A percentile compares a stretch with the other conserved stretches of the same genome.
phyloP scores from a whole-genome alignment of 2,329 filamentous ascomycete species.

The Didymella sp. region DNA sequence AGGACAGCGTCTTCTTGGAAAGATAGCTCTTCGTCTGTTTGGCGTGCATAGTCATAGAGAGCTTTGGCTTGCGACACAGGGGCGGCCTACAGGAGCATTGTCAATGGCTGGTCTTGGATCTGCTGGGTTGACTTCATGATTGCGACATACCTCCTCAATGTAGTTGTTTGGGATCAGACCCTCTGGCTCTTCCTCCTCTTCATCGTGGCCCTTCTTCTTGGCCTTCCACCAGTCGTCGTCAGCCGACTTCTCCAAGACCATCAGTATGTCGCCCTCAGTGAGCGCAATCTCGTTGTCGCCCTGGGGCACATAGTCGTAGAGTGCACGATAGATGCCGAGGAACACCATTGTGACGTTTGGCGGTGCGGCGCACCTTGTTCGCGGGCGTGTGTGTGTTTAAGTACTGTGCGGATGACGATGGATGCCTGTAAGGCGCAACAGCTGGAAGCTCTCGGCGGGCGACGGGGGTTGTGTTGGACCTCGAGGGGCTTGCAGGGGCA shows the following conservation, averaged over 20 bases:
- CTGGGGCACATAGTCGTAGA: slow-evolving; percentile 93
- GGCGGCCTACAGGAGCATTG: slow-evolving; percentile 60
- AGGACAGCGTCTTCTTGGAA: slow-evolving; percentile 88
- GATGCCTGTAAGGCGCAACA: slow-evolving; percentile 13
- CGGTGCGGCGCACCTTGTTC: slow-evolving; percentile 17
- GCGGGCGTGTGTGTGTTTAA: slow-evolving; percentile 1
- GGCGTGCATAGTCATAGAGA: slow-evolving; percentile 97
- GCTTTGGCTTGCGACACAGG: slow-evolving; percentile 77
- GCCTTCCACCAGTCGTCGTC: slow-evolving; percentile 92
- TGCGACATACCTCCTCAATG: slow-evolving; percentile 80
- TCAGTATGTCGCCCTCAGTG: slow-evolving; percentile 85
- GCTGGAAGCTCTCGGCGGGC: slow-evolving; percentile 16
- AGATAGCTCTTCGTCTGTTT: slow-evolving; percentile 97
- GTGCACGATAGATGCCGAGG: slow-evolving; percentile 84
- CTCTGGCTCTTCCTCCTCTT: slow-evolving; percentile 89
- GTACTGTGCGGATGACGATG: slow-evolving; percentile 12
- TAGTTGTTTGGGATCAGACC: slow-evolving; percentile 95
- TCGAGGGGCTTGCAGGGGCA: slow-evolving; percentile 20
- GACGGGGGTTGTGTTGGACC: slow-evolving; percentile 14
- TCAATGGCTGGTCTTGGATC: slow-evolving; percentile 12
- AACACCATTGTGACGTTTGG: slow-evolving; percentile 73
- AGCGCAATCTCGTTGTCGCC: slow-evolving; percentile 85
- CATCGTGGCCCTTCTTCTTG: slow-evolving; percentile 80
- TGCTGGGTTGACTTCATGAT: neutral
- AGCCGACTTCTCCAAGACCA: slow-evolving; percentile 80